Base-by-base conservation (phyloP, 768 basidiomycete species). In the Hygrocybe coccinea region DNA sequence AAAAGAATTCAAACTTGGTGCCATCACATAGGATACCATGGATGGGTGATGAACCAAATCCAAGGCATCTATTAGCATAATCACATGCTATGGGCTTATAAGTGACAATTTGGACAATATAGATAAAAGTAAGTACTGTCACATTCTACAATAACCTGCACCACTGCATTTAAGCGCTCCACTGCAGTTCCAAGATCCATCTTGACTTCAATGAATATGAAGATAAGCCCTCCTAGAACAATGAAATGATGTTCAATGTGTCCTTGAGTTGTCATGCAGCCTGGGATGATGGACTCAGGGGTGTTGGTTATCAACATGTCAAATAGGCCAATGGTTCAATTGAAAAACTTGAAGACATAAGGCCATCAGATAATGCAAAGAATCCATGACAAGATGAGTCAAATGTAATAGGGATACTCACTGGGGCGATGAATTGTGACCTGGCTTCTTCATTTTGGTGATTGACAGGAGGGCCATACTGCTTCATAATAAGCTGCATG, bases 381-480 rank as follows among this genome's bases (percentile, higher is more conserved):
- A n/a, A n/a, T n/a, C n/a, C n/a, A 46, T 46, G 44, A 46, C n/a
- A 10, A 24, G 19, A 46, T 8, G 15, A 8, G 9, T 9, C 9
- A 46, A 17, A 46, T 24, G 10, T 10, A 49, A 49, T 5, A 49
- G 8, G 17, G 11, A n/a, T 11, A 29, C 33, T 6, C 22, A 49
- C 47, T 8, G 47, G 47, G 11, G 47, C 47, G 25, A 49, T 12
- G 24, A 25, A 49, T 25, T 24, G 11, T 9, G 47, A 49, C 17
- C 47, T 49, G 8, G 47, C 47, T 29, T 49, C 47, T 17, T 49
- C 47, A 50, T 50, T 50, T n/a, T 24, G n/a, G 25, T 50, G 48
- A 17, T 34, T 6, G 5, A 9, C 12, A 34, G 48, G 48, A 34
- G 25, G 48, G 9, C 48, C 47, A 22, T 49, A 49, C 22, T 50